phyloP scores from a whole-genome alignment of 225 moss, liverwort and hornwort species.

The Physcomitrium patens region DNA sequence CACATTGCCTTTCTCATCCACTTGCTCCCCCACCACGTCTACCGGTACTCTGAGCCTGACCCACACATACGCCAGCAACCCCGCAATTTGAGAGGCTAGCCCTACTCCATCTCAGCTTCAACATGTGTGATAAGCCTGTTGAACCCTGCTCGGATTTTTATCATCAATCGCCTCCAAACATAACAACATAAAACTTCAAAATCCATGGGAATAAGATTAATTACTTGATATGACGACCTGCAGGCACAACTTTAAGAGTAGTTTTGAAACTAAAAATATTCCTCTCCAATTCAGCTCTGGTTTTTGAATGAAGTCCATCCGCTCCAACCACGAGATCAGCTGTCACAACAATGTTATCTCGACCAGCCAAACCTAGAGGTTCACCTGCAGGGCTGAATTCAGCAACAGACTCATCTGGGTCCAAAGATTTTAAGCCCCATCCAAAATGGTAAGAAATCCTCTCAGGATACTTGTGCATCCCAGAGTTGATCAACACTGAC shows the following conservation, averaged over 20 bases:
- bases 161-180: background rate
- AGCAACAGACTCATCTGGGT: slow-evolving; percentile 40
- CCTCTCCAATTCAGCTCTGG: slow-evolving; percentile 51
- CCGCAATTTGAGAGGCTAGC: slow-evolving; percentile 23
- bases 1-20: slow-evolving; percentile 47
- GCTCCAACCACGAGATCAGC: slow-evolving; percentile 64
- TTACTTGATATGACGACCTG: slow-evolving; percentile 64
- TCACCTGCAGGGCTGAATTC: slow-evolving; percentile 37
- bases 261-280: slow-evolving; percentile 43
- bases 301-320: slow-evolving; percentile 58
- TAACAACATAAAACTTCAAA: background rate
- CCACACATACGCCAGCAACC: slow-evolving; percentile 27
- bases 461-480: slow-evolving; percentile 38
- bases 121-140: slow-evolving; percentile 22
- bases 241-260: slow-evolving; percentile 49
- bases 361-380: background rate
- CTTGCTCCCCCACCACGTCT: slow-evolving; percentile 63
- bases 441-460: slow-evolving; percentile 58
- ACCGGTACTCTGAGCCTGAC: slow-evolving; percentile 58
- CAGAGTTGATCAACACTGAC: slow-evolving; percentile 55
- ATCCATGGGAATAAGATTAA: background rate
- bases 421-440: slow-evolving; percentile 37
- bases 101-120: slow-evolving; percentile 7
- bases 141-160: background rate
- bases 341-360: slow-evolving; percentile 29